phyloP scores from a whole-genome alignment of 2,329 filamentous ascomycete species.

The Daldinia sp. region DNA sequence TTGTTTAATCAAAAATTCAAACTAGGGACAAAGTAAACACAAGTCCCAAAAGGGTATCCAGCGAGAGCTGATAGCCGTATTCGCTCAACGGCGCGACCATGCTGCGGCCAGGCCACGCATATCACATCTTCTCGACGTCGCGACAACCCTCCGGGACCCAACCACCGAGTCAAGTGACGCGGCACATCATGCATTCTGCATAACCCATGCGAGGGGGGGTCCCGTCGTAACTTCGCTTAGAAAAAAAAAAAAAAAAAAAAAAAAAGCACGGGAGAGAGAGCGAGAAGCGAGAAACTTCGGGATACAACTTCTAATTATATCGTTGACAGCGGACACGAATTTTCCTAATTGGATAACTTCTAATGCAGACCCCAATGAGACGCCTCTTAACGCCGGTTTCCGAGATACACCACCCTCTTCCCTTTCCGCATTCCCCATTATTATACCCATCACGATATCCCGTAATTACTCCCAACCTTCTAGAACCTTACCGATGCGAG shows the following conservation, averaged over 20 bases:
- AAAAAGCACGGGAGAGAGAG: neutral
- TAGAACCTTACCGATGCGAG: conserved; percentile 34
- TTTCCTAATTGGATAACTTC: conserved; percentile 4
- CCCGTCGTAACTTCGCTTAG: conserved; percentile 20
- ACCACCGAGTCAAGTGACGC: conserved; percentile 18
- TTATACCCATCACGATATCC: conserved; percentile 2
- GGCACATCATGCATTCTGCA: conserved; percentile 19
- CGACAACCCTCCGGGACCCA: conserved; percentile 3
- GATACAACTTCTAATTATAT: conserved; percentile 15
- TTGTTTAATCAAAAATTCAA: conserved; percentile 1
- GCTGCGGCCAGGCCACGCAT: conserved; percentile 14
- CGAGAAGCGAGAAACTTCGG: neutral
- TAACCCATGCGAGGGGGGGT: neutral
- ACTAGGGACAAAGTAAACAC: conserved; percentile 7
- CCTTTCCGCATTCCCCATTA: neutral
- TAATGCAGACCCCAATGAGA: conserved; percentile 8
- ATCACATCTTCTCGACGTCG: conserved; percentile 18
- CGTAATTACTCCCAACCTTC: conserved; percentile 32
- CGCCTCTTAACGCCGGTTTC: conserved; percentile 16
- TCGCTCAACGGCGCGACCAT: neutral
- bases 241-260: no score
- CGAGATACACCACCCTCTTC: conserved; percentile 14
- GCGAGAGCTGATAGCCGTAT: conserved; percentile 11
- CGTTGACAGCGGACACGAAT: conserved; percentile 3
- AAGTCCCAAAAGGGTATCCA: conserved; percentile 7